Conservation (phyloP, 164 flowering plant genomes). For the Aristolochia fimbriata region DNA sequence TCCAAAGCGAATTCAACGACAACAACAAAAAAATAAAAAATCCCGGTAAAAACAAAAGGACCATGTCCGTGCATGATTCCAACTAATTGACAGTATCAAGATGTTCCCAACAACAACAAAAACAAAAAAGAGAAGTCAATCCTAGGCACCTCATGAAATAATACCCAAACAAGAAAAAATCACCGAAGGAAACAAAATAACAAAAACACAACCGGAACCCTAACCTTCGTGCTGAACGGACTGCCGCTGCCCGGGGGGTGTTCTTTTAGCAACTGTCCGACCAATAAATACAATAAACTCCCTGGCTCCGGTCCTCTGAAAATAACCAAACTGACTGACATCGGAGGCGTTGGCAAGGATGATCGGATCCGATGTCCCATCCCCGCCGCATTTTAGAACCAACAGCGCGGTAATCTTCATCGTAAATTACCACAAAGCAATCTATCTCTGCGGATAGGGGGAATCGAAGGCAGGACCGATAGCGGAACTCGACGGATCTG, state of each 20-base stretch:
- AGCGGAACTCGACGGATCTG: not conserved
- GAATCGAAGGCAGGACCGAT: too few species aligned
- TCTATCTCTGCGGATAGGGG: not conserved
- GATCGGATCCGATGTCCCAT: slow-evolving; percentile 17
- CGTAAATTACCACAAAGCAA: not conserved
- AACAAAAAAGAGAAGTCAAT: too few species aligned
- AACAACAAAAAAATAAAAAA: not conserved
- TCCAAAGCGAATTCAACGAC: not conserved
- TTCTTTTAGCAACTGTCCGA: slow-evolving; percentile 27
- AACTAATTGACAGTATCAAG: not conserved
- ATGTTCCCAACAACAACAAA: not conserved
- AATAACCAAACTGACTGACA: slow-evolving; percentile 25
- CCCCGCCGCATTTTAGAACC: slow-evolving; percentile 18
- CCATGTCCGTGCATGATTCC: not conserved
- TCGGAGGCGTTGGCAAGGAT: slow-evolving; percentile 24
- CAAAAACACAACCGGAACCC: not conserved
- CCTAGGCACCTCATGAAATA: too few species aligned
- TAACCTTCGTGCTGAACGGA: slow-evolving; percentile 30
- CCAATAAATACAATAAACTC: slow-evolving; percentile 27
- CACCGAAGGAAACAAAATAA: not conserved
- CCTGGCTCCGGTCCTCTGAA: slow-evolving; percentile 20
- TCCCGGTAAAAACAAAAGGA: too few species aligned
- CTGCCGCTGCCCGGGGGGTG: slow-evolving; percentile 27
- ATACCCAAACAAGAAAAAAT: not conserved
- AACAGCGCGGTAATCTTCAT: slow-evolving; percentile 30